Conservation (phyloP, 148 eudicot species). For the Heliosperma pusillum region DNA sequence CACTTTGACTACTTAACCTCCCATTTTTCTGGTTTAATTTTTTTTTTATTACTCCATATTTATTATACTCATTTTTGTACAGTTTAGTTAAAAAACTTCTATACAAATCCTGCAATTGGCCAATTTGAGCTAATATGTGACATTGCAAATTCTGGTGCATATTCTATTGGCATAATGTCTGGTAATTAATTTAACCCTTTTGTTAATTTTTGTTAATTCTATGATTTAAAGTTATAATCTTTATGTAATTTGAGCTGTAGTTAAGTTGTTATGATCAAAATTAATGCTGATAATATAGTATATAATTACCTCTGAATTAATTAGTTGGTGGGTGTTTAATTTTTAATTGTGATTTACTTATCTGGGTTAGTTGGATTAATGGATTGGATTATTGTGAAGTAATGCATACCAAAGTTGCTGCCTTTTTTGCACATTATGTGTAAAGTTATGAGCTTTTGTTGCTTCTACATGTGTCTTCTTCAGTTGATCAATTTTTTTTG, state of each 20-base stretch:
- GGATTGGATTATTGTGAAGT: too few species aligned
- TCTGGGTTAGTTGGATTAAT: too few species aligned
- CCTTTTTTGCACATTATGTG: neutral
- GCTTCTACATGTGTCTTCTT: neutral
- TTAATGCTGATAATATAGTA: conserved; percentile 8
- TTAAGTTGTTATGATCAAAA: conserved; percentile 7
- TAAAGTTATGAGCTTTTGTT: conserved; percentile 9
- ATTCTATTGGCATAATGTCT: conserved; percentile 28
- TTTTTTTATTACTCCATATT: neutral
- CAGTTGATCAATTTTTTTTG: neutral
- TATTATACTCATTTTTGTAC: neutral
- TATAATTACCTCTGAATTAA: neutral
- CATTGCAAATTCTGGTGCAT: neutral
- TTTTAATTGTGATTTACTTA: too few species aligned
- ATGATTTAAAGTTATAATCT: neutral
- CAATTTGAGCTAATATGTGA: conserved; percentile 6
- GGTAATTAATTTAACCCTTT: conserved; percentile 39
- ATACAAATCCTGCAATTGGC: neutral
- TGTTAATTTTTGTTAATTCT: neutral
- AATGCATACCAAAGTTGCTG: too few species aligned
- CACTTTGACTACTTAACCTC: conserved; percentile 24
- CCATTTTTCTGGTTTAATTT: neutral
- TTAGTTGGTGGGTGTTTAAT: conserved; percentile 8
- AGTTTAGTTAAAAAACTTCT: neutral
- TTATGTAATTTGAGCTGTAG: conserved; percentile 2